These are phyloP conservation scores for Penstemon newberryi DNA, from an alignment of 257 asterid species.

Conservation along the genomic window DNA sequence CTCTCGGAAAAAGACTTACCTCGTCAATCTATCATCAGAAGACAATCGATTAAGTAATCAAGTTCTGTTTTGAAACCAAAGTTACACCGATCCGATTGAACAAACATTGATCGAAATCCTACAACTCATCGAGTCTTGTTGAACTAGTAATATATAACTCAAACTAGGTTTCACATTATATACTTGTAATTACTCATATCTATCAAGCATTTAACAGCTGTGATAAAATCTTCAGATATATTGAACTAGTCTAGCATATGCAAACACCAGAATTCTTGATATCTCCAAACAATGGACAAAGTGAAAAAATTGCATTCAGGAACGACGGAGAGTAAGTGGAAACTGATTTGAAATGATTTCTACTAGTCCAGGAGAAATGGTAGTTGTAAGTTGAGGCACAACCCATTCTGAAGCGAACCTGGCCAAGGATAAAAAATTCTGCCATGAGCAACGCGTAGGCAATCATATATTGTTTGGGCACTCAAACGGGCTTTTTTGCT, in stretches of 20 bases:
- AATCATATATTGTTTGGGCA: too few species aligned
- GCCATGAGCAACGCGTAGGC: too few species aligned
- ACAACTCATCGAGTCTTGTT: neutral
- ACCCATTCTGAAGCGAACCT: too few species aligned
- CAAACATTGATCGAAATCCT: neutral
- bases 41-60: neutral
- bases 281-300: constrained; percentile 7
- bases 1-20: neutral
- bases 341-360: too few species aligned
- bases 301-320: neutral
- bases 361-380: too few species aligned
- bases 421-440: too few species aligned
- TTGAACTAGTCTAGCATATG: neutral
- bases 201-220: neutral
- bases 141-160: neutral
- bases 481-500: too few species aligned
- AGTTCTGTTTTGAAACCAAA: neutral
- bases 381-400: too few species aligned
- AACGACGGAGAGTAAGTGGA: too few species aligned
- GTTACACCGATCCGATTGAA: neutral
- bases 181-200: neutral
- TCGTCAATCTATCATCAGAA: neutral
- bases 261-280: neutral
- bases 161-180: neutral
- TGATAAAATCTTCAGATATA: neutral